Base-by-base conservation (phyloP, 2,329 filamentous ascomycete species). In the Leptographium lundbergii region DNA sequence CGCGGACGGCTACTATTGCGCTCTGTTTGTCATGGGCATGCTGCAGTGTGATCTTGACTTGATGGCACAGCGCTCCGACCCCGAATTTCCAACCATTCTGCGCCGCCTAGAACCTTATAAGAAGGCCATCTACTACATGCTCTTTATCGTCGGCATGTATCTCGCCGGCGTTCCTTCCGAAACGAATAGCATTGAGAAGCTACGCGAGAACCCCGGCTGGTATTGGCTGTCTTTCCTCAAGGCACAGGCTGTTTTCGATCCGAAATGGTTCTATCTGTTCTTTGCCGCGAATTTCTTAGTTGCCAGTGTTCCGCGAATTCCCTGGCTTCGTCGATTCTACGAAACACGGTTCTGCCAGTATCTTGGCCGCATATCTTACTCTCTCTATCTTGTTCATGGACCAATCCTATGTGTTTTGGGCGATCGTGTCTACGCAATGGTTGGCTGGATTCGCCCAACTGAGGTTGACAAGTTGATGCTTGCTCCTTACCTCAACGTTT, bases 211-310 rank as follows among this genome's bases (percentile, higher is more conserved):
- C 19, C 77, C 80, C 0, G 83, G 84, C 2, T 87, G 83, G 82
- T 76, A 77, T 62, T 81, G 75, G 63, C 69, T 85, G 17, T 81
- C 82, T 0, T 76, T 75, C 60, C 72, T 88, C 59, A 86, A 85
- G 61, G 82, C 84, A 0, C 82, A 86, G 66, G 84, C 84, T 1
- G 80, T 84, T 13, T 85, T 76, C 63, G 81, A 86, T 66, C 78
- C 76, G 66, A 87, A 86, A 68, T 87, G 82, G 82, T 86, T 86
- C 69, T 87, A 77, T 66, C 75, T 87, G 3, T 84, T 84, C 67
- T 81, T 77, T 72, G 83, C 82, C 0, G 76, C 84, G 1, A 72
- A 74, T 27, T 74, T 84, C 57, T 67, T 85, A 0, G 77, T 88
- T 0, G 72, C 78, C 1, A 74, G 77, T 0, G 71, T 81, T 3